These are phyloP conservation scores for Theobroma cacao DNA, from an alignment of 345 rosid species.

Conservation along the genomic window DNA sequence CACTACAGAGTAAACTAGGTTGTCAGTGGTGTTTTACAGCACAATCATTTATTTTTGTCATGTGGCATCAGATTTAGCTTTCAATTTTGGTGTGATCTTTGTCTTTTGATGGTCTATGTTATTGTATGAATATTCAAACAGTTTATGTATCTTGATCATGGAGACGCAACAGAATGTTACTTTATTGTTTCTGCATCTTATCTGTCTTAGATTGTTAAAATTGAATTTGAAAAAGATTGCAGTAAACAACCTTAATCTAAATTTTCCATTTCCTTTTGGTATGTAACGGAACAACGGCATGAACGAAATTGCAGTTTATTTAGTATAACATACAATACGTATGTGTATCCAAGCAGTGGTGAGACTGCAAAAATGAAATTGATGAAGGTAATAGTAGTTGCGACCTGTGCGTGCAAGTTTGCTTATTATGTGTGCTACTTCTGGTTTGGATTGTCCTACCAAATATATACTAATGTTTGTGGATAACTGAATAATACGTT, in stretches of 20 bases:
- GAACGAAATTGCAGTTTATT: neutral
- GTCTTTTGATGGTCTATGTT: neutral
- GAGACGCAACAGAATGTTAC: neutral
- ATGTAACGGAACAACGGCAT: neutral
- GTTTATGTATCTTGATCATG: neutral
- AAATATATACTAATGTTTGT: neutral
- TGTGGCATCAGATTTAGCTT: slow-evolving; percentile 9
- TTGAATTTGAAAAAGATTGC: neutral
- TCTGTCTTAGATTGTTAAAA: neutral
- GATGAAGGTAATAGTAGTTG: neutral
- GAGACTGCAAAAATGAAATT: neutral
- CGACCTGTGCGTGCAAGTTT: neutral
- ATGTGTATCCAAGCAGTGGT: neutral
- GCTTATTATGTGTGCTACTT: neutral
- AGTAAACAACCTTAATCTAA: neutral
- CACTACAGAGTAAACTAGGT: neutral
- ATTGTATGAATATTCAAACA: slow-evolving; percentile 10
- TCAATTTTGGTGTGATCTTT: slow-evolving; percentile 1
- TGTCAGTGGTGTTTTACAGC: neutral
- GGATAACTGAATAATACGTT: neutral
- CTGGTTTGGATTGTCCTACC: neutral
- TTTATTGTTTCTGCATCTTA: neutral
- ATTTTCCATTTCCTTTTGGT: neutral
- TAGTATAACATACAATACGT: neutral
- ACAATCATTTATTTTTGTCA: neutral